Percentiles rank a stretch among this genome's conserved stretches.
These are phyloP conservation scores for Diutina catenulata DNA, from an alignment of 1,139 yeast genomes.

Conservation along the genomic window DNA sequence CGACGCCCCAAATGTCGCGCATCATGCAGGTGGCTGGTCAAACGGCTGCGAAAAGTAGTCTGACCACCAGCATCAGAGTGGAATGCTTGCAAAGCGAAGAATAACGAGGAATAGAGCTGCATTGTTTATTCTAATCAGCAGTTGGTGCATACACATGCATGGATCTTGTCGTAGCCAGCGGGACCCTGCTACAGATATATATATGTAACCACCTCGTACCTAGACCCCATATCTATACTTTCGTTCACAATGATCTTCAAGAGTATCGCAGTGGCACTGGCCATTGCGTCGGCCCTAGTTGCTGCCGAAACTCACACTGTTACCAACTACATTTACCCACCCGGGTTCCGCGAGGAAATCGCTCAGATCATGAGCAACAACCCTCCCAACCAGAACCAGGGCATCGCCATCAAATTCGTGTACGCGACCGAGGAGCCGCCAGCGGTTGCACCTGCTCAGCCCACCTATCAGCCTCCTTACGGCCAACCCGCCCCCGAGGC, in stretches of 20 bases:
- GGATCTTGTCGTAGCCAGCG: no score
- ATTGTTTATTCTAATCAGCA: no score
- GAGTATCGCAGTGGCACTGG: background rate
- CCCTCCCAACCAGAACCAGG: background rate
- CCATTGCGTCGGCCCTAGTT: background rate
- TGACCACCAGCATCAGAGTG: background rate
- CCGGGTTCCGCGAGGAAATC: background rate
- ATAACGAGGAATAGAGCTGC: background rate
- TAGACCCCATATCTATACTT: no score
- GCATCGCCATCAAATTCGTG: conserved; percentile 1
- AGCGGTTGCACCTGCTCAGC: no score
- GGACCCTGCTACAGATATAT: no score
- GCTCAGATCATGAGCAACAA: conserved; percentile 1
- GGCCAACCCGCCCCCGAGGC: background rate
- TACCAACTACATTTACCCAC: conserved; percentile 3
- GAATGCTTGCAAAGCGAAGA: background rate
- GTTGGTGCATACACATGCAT: no score
- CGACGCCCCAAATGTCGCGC: no score
- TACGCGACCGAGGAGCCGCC: no score
- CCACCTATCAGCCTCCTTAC: background rate
- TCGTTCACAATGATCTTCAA: conserved; percentile 3
- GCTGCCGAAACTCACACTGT: conserved; percentile 4
- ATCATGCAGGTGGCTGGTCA: conserved; percentile 5
- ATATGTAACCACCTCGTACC: no score
- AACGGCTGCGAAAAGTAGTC: conserved; percentile 3